Conservation (phyloP, 805 yeast genomes). For the Pichia sporocuriosa region DNA sequence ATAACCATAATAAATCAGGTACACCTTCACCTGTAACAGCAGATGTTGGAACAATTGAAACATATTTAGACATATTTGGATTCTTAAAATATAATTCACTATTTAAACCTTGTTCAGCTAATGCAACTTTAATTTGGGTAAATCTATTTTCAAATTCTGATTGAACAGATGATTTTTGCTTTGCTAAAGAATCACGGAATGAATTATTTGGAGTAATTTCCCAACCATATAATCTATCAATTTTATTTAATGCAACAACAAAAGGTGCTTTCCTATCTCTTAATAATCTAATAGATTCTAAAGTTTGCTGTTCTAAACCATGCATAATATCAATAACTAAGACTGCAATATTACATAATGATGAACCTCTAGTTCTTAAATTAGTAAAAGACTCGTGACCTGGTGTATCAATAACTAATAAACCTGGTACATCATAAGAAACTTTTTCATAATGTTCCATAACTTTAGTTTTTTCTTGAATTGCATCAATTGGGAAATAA, state of each 20-base stretch:
- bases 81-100: constrained; percentile 95
- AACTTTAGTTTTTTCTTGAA: constrained; percentile 82
- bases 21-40: constrained; percentile 99
- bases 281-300: constrained; percentile 85
- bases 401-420: constrained; percentile 95
- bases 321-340: constrained; percentile 98
- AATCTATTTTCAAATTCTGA: constrained; percentile 87
- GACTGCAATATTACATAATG: constrained; percentile 97
- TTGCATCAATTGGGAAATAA: constrained; percentile 94
- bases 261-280: constrained; percentile 98
- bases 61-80: constrained; percentile 87
- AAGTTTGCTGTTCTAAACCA: constrained; percentile 96
- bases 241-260: constrained; percentile 93
- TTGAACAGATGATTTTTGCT: constrained; percentile 79
- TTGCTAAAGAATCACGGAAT: constrained; percentile 86
- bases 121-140: constrained; percentile 77
- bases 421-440: constrained; percentile 92
- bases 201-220: constrained; percentile 83
- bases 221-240: constrained; percentile 97
- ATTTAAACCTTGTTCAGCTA: constrained; percentile 97
- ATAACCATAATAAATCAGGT: constrained; percentile 94
- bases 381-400: constrained; percentile 99
- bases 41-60: constrained; percentile 95
- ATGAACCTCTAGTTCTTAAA: constrained; percentile 97
- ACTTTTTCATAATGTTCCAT: constrained; percentile 84